Evolutionary conservation across 23 red algal species (phyloP).

Genomic region (Pyropia haitanensis): DNA sequence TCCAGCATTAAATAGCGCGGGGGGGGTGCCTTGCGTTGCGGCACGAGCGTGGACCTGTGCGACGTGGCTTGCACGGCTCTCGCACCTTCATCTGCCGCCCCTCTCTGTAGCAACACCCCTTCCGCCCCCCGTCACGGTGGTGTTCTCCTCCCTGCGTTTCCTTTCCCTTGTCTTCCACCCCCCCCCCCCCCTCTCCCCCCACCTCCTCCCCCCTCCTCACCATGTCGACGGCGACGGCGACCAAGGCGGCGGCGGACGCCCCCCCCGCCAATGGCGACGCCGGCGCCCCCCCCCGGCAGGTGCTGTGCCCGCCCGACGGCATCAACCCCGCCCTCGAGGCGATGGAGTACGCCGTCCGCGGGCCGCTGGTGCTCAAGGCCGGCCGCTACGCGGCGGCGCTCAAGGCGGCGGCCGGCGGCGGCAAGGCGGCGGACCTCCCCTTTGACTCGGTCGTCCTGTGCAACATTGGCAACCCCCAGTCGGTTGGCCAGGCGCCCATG

Average conservation of each 20-base stretch:
- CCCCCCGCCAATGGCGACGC: not conserved
- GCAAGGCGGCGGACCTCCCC: constrained; percentile 22
- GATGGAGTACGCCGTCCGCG: constrained; percentile 90
- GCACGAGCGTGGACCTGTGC: too few relatives aligned
- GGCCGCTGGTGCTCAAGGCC: constrained; percentile 60
- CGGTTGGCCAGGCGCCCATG: constrained; percentile 65
- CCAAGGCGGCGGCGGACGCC: not conserved
- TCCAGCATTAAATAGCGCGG: too few relatives aligned
- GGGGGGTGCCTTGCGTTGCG: too few relatives aligned
- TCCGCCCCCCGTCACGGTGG: not conserved
- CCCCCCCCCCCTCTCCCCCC: too few relatives aligned
- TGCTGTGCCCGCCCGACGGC: constrained; percentile 16
- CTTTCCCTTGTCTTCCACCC: too few relatives aligned
- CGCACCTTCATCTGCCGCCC: too few relatives aligned
- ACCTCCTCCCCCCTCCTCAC: too few relatives aligned
- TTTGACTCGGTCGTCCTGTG: constrained; percentile 59
- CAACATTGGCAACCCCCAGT: constrained; percentile 94
- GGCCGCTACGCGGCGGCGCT: constrained; percentile 17
- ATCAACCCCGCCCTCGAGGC: constrained; percentile 35
- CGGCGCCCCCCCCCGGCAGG: not conserved
- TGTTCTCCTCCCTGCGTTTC: not conserved
- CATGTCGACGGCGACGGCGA: not conserved
- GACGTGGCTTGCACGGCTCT: too few relatives aligned
- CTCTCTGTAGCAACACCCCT: too few relatives aligned
- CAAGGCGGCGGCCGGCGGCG: constrained; percentile 6